Evolutionary conservation across 1,284 basidiomycete genomes (phyloP), one percentile per base, ranked within the genome.

Genomic region (Microbotryum intermedium): DNA sequence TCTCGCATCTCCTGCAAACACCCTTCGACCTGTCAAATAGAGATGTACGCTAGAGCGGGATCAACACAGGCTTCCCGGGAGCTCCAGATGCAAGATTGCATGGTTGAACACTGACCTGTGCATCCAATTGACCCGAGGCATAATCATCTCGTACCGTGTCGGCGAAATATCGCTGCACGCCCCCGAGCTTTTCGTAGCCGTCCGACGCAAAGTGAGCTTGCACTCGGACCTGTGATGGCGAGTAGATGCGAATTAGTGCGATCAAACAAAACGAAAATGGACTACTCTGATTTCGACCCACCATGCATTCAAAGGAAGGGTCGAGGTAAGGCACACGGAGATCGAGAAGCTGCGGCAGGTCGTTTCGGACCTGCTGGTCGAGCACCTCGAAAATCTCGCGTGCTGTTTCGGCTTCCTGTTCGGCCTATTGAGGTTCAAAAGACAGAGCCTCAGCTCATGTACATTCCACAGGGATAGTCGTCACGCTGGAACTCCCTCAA

Each of bases 221-320:
- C 29, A 56, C 44, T 21, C 54, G 54, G 20, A 56, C 18, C 34
- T 46, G 26, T 23, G 23, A 9, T 6, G 3, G 16, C 39, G 42
- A 26, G 3, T 6, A 13, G 10, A 16, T 6, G 18, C 18, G 2
- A 4, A 34, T 28, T 20, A 26, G 28, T 23, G 34, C 4, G 10
- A 28, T 21, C 1, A 13, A 52, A 39, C 5, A 39, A 13, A 1
- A 28, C 16, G 20, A 29, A 28, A 2, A 44, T 39, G 26, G 16
- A 44, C 50, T 71, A 97, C 93, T 93, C 91, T 72, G 97, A 97
- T 71, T 92, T 91, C 72, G 89, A 20, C n/a, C 6, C 16, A 76
- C 71, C 94, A 98, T 97, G 39, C 94, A 90, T 76, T 99, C 95
- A 74, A 99, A 97, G 68, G 88, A 92, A 1, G 95, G 95, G 75